phyloP scores from a whole-genome alignment of 202 grass and related monocot genomes.

The Carex arenaria region DNA sequence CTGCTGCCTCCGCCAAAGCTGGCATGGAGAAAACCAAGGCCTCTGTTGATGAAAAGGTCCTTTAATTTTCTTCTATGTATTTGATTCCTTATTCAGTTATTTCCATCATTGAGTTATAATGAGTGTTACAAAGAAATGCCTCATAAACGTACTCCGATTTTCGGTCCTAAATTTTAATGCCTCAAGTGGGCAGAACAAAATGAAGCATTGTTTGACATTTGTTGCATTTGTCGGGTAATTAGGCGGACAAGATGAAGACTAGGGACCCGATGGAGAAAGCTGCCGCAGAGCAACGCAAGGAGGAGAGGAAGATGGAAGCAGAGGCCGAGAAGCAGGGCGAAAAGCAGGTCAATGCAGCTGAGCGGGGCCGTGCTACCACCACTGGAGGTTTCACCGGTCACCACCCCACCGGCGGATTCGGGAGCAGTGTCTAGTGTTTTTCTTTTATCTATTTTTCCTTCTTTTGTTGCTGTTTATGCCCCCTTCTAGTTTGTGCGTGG shows the following conservation, averaged over 20 bases:
- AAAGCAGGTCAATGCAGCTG: constrained; percentile 32
- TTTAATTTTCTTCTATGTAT: not conserved
- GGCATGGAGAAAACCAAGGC: constrained; percentile 42
- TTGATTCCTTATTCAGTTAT: not conserved
- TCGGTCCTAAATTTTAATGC: not conserved
- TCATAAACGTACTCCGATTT: too few relatives aligned
- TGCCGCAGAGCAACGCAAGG: constrained; percentile 33
- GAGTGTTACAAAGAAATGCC: not conserved
- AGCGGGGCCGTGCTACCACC: not conserved
- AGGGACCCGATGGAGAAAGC: constrained; percentile 52
- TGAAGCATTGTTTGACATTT: not conserved
- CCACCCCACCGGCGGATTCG: not conserved
- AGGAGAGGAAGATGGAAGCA: constrained; percentile 39
- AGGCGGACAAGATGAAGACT: constrained; percentile 52
- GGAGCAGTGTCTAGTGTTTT: too few relatives aligned
- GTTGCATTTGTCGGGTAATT: not conserved
- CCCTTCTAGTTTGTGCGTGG: too few relatives aligned
- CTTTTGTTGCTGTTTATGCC: too few relatives aligned
- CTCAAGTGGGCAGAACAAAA: not conserved
- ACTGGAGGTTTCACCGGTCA: not conserved
- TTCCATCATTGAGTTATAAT: too few relatives aligned
- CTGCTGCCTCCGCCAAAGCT: constrained; percentile 27
- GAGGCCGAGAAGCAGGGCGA: constrained; percentile 38
- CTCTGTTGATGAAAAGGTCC: constrained; percentile 24
- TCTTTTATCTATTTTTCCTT: too few relatives aligned